phyloP scores from a whole-genome alignment of 148 eudicot species.

The Rhododendron simsii region DNA sequence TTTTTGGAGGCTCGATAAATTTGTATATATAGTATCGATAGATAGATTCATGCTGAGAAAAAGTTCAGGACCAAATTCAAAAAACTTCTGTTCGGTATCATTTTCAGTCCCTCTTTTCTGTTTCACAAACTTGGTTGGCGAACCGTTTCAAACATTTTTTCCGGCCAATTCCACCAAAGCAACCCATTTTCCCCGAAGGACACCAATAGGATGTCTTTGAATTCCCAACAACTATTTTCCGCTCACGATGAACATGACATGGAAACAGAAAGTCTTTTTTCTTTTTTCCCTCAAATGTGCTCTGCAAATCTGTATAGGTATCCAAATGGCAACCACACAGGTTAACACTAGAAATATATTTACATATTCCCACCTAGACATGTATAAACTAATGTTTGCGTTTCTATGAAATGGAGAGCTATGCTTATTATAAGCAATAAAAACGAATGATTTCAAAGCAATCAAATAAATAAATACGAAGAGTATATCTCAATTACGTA shows the following conservation, averaged over 20 bases:
- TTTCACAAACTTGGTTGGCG: not conserved
- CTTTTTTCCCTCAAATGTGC: not conserved
- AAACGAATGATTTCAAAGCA: not conserved
- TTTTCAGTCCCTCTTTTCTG: not conserved
- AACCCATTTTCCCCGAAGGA: not conserved
- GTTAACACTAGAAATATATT: not conserved
- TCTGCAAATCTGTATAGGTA: not conserved
- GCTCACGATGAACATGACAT: not conserved
- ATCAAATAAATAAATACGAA: not conserved
- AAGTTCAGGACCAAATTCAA: not conserved
- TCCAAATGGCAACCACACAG: not conserved
- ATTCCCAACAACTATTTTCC: not conserved
- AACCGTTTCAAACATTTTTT: not conserved
- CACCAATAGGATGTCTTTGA: not conserved
- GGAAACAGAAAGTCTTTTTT: not conserved
- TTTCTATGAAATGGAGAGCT: not conserved
- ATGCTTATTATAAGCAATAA: not conserved
- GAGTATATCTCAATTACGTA: not conserved
- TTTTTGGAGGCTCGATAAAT: not conserved
- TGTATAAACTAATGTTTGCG: not conserved
- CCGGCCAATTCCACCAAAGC: not conserved
- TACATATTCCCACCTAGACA: not conserved
- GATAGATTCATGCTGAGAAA: not conserved
- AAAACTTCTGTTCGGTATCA: not conserved
- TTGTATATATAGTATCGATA: not conserved